Base-by-base conservation (phyloP, 2,329 filamentous ascomycete genomes). In the Fusarium ramigenum region DNA sequence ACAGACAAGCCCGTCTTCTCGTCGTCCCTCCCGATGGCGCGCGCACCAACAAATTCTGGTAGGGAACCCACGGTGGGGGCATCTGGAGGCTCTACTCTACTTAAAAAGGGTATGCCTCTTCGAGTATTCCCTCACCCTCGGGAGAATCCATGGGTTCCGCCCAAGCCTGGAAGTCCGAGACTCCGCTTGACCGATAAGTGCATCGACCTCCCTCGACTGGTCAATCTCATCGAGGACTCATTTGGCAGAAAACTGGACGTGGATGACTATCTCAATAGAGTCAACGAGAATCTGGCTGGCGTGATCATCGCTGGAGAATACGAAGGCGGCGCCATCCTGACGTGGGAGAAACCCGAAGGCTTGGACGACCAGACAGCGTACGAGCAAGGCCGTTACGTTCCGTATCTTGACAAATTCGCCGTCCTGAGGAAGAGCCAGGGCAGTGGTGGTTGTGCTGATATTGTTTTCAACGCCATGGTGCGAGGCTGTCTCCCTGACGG, bases 391-490 rank as follows among this genome's bases (percentile, higher is more conserved):
- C 88, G 93, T 15, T 88, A 94, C 74, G 93, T 99, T 1, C 96
- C 96, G 0, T 99, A 99, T 80, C 87, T 99, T 36, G 96, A 99
- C 83, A 99, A 99, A 81, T 98, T 99, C 79, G 96, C 96, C 2
- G 96, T 99, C 2, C 86, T 97, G 21, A 96, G 93, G 75, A 92
- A 91, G 68, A 93, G 92, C 18, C 96, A 99, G 81, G 96, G 96
- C 1, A 93, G 93, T 0, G 94, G 94, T 3, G 96, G 96, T 7
- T 95, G 98, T 7, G 96, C 96, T 3, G 96, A 99, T 79, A 93
- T 98, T 43, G 93, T 99, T 12, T 99, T 98, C 84, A 97, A 97
- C 71, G 92, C 95, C 39, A 97, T 99, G 93, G 94, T 97, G 9
- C 89, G 93, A 34, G 91, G 92, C 25, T 97, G 95, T 77, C 97